Evolutionary conservation across 176 grass and related monocot species (phyloP), one percentile per base, ranked within the genome.

Genomic region (Raddia guianensis): DNA sequence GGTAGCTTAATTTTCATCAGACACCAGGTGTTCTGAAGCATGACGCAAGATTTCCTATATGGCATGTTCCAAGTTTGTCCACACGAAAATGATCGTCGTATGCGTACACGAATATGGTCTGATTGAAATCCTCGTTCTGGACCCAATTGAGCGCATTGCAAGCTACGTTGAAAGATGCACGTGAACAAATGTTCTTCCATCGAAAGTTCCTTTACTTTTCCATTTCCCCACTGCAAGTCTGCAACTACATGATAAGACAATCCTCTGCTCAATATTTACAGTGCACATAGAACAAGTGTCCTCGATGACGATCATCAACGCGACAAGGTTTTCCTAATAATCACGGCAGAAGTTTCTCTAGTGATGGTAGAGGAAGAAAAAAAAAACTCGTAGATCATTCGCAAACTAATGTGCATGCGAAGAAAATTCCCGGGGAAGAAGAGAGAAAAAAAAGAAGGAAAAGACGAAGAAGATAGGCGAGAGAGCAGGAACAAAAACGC

Each of bases 351-450:
- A 32, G 48, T 32, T 27, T n/a, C 44, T 67, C 78, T 45, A 58
- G 0, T 32, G 5, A 68, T 6, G 37, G 45, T 14, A 59, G 53
- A 76, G 48, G n/a, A 76, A 62, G 72, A 47, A 76, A 76, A 54
- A 54, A 64, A 5, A 27, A 64, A 5, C 79, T 78, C 61, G 9
- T 48, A 82, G 82, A 72, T 53, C 68, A 67, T 72, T 9, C 67
- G 54, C 34, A 77, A 73, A 11, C 83, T 86, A 82, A 86, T 78
- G 67, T 61, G 83, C 53, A 83, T 40, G 74, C 84, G 52, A 50
- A 81, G 64, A 75, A 60, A 68, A 49, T 56, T 32, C 57, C 55
- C 57, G 70, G 64, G 63, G 71, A 83, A 44, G 9, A 63, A 82
- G n/a, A 42, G 19, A 19, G 0, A n/a, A 1, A 11, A 50, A 2